Percentiles rank a stretch among this genome's conserved stretches.
phyloP scores from a whole-genome alignment of 345 rosid species.

The Populus pruinosa region DNA sequence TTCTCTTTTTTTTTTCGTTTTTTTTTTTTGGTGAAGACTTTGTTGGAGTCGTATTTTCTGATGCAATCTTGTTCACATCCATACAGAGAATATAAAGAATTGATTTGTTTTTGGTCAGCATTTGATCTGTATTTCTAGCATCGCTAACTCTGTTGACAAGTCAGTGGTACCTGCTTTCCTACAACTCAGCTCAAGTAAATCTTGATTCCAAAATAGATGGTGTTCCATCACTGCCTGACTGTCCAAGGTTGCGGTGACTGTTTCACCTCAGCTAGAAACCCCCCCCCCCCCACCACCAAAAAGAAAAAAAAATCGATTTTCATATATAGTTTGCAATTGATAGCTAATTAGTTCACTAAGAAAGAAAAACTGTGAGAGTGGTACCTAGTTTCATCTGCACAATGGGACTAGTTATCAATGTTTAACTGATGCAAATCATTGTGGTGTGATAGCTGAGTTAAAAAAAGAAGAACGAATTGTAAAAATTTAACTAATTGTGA shows the following conservation, averaged over 20 bases:
- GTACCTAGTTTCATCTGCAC: neutral
- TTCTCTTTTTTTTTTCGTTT: neutral
- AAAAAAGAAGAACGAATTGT: neutral
- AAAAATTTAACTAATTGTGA: neutral
- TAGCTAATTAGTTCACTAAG: neutral
- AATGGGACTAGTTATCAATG: neutral
- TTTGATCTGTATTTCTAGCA: neutral
- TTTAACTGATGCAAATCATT: neutral
- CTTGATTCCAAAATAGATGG: neutral
- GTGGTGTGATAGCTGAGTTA: neutral
- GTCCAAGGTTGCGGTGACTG: neutral
- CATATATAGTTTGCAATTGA: neutral
- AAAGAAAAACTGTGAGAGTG: neutral
- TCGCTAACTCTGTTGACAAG: neutral
- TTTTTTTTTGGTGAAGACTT: neutral
- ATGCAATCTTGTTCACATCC: neutral
- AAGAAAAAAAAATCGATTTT: neutral
- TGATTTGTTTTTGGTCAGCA: neutral
- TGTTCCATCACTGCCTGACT: neutral
- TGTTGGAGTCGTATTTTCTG: neutral
- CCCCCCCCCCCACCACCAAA: no score
- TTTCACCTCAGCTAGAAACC: neutral
- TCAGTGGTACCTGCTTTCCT: neutral
- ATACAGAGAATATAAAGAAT: neutral
- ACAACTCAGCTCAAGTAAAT: neutral